Evolutionary conservation across 805 yeast genomes (phyloP).

Genomic region (Saccharomycopsis sp.): DNA sequence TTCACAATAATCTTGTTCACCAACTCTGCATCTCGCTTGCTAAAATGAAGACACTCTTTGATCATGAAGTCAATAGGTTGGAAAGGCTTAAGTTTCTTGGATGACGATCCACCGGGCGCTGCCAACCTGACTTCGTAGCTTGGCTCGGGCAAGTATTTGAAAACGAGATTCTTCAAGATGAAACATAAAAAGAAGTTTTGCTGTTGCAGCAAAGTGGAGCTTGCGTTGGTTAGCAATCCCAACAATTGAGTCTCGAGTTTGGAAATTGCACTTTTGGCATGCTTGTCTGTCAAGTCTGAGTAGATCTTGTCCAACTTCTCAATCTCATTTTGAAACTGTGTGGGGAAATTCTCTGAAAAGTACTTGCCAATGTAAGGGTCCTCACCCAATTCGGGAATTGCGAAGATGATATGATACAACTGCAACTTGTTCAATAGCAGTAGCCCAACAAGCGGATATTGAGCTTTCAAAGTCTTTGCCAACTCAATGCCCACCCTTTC

Average conservation of each 20-base stretch:
- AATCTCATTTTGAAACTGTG: constrained; percentile 9
- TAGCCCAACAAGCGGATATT: constrained; percentile 56
- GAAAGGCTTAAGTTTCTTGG: constrained; percentile 2
- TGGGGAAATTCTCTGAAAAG: constrained; percentile 22
- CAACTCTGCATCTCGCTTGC: constrained; percentile 15
- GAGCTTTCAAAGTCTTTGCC: constrained; percentile 62
- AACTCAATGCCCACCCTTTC: constrained; percentile 87
- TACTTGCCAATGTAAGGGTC: constrained; percentile 4
- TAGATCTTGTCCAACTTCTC: constrained; percentile 3
- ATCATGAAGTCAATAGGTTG: constrained; percentile 16
- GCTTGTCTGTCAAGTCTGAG: constrained; percentile 2
- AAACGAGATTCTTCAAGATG: constrained; percentile 12
- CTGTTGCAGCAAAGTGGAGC: constrained; percentile 1
- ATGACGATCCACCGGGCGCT: not conserved
- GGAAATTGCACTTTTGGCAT: no score
- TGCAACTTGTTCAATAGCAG: constrained; percentile 45
- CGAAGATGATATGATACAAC: constrained; percentile 52
- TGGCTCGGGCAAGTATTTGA: constrained; percentile 4
- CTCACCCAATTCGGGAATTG: constrained; percentile 12
- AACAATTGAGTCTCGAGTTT: not conserved
- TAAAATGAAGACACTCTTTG: constrained; percentile 16
- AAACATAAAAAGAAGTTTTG: constrained; percentile 13
- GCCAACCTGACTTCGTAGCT: constrained; percentile 3
- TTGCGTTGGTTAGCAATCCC: not conserved
- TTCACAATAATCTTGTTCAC: constrained; percentile 12